Base-by-base conservation (phyloP, 129 eudicot species). In the Lactuca saligna region DNA sequence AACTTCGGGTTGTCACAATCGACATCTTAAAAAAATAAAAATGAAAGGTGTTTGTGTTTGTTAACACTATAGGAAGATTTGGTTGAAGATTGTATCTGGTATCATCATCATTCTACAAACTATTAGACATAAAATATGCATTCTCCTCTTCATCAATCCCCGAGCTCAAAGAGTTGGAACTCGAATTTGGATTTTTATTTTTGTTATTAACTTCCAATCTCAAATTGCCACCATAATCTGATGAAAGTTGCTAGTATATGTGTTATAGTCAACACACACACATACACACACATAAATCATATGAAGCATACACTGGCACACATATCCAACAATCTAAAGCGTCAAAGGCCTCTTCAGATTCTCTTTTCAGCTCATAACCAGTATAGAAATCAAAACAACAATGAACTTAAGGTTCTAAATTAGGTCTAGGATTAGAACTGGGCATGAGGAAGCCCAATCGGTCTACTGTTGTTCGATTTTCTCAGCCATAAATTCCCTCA, bases 391-490 rank as follows among this genome's bases (percentile, higher is more conserved):
- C 20, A 91, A 81, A 0, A 77, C 88, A 6, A 81, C 58, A 2
- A 93, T 85, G 42, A 93, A 87, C 13, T 77, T 82, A 2, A 82
- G 57, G 81, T 89, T 93, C 96, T 85, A 93, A 0, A 83, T 38
- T 1, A 93, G 74, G 82, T 85, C 92, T 3, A 89, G 78, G 7
- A 83, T 50, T n/a, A 93, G 87, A 31, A 85, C 68, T n/a, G 95
- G 91, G 32, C 82, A 72, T 3, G 96, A 88, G 76, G 84, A 88
- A 0, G 90, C 95, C 98, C 98, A 93, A 69, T 83, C 95, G 41
- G 75, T 80, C 35, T 84, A 95, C 3, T 95, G 78, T 55, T 89
- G 91, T 63, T 92, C 98, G 35, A 92, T 77, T 54, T 92, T 84
- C 80, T 89, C 89, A 8, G 89, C 88, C 3, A 95, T 95, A 16